Base-by-base conservation (phyloP, 768 basidiomycete genomes). In the Leccinum incarnatum region DNA sequence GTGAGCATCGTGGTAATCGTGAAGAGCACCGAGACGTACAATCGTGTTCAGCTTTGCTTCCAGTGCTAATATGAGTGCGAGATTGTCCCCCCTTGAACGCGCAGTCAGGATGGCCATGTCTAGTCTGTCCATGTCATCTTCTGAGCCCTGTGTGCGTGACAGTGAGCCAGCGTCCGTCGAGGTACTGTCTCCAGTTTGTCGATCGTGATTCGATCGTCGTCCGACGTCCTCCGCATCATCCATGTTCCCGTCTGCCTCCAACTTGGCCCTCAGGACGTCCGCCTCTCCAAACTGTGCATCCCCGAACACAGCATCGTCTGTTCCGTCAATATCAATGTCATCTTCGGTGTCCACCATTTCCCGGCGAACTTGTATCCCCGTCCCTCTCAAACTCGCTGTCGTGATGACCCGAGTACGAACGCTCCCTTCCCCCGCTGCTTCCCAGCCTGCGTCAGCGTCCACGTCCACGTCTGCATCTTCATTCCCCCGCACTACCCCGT, bases 311-410 rank as follows among this genome's bases (percentile, higher is more conserved):
- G 68, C 80, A 55, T 84, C 79, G 67, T 91, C 90, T 56, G 89
- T 88, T 3, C 91, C 90, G 57, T 91, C 91, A 10, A 92, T 76
- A 57, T 93, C 91, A 10, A 93, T 78, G 49, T 91, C 91, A 17
- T 88, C 90, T 30, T 93, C 91, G 2, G 89, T 79, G 58, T 91
- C 89, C 59, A 79, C 75, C 17, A 80, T 76, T n/a, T 78, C 70
- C 25, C 74, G 75, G 42, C 88, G 84, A 9, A 84, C 79, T 57
- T 83, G 79, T 68, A 92, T 90, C n/a, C 91, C 91, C 7, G 83
- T 82, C 12, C 88, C 89, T 64, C 72, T 69, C 58, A 73, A 67
- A 62, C 69, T 76, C 21, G 71, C 76, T 34, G 66, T 65, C 50
- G 67, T 72, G 57, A 73, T 75, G 50, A 74, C 72, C 32, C 69